phyloP scores from a whole-genome alignment of 768 basidiomycete genomes.

The Inosperma sp. region DNA sequence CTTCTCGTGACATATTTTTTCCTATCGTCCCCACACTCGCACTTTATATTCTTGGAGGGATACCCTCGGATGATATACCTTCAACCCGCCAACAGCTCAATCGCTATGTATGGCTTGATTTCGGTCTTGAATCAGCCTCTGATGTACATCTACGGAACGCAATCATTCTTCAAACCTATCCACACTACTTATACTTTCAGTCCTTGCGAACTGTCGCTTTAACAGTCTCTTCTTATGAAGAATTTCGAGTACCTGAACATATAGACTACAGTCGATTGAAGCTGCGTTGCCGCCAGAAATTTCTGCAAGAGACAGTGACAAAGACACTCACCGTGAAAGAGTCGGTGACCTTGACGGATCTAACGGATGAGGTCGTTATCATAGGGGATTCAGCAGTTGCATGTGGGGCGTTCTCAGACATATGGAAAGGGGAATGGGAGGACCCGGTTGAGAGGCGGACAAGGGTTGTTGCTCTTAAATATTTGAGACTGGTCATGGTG shows the following conservation, averaged over 20 bases:
- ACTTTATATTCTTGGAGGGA: slow-evolving; percentile 47
- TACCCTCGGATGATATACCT: slow-evolving; percentile 17
- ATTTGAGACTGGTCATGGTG: slow-evolving; percentile 48
- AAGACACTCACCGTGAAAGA: slow-evolving; percentile 53
- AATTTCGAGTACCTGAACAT: slow-evolving; percentile 49
- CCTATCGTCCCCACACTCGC: slow-evolving; percentile 52
- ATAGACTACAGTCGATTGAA: slow-evolving; percentile 53
- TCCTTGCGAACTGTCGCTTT: slow-evolving; percentile 48
- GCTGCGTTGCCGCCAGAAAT: slow-evolving; percentile 54
- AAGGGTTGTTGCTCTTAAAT: slow-evolving; percentile 54
- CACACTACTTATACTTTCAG: slow-evolving; percentile 46
- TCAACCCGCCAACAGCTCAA: slow-evolving; percentile 14
- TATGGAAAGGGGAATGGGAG: slow-evolving; percentile 56
- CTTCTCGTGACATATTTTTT: slow-evolving; percentile 49
- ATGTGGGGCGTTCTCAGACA: slow-evolving; percentile 56
- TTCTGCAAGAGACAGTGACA: slow-evolving; percentile 48
- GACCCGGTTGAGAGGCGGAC: slow-evolving; percentile 40
- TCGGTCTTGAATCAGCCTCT: slow-evolving; percentile 46
- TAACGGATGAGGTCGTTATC: slow-evolving; percentile 51
- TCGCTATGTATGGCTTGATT: slow-evolving; percentile 36
- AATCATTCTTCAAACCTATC: slow-evolving; percentile 52
- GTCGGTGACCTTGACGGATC: slow-evolving; percentile 44
- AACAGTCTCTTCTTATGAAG: slow-evolving; percentile 53
- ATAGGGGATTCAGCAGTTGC: slow-evolving; percentile 45
- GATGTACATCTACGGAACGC: slow-evolving; percentile 62